Evolutionary conservation across 2,329 filamentous ascomycete species (phyloP), one percentile per base, ranked within the genome.

Genomic region (Metarhizium robertsii): DNA sequence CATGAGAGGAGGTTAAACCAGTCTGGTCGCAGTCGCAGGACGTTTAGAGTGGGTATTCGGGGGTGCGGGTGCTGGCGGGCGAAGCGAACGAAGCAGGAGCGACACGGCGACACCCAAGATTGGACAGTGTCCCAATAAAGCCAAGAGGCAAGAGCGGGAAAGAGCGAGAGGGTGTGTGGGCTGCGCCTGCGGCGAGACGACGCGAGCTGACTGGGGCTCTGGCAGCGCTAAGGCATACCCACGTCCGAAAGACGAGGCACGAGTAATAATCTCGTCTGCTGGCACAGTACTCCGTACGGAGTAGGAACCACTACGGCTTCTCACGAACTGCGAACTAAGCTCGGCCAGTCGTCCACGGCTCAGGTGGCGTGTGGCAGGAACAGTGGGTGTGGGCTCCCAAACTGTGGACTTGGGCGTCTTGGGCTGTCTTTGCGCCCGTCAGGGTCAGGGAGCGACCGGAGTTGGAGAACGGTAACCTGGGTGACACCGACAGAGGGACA

Each of bases 1-100:
- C 16, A 29, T 49, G 45, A 16, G 36, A 13, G 30, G 46, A 50
- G 45, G 46, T 49, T 25, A 48, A 10, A 50, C 48, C 8, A 50
- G 3, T 34, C 32, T 34, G 32, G 30, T 50, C 32, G 32, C 48
- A 49, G 49, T 43, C 34, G 32, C n/a, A 30, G 25, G 43, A 54
- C 43, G 53, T 54, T 50, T 11, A 49, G 47, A 55, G 55, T 57
- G 55, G 55, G 46, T 54, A 52, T 48, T n/a, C 42, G 38, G 42
- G 20, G 50, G 38, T 52, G 54, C 43, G 43, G 53, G 49, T 47
- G 49, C 25, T 51, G 48, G 48, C 13, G 34, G 47, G 18, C 32
- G 53, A 43, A 45, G 46, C 53, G 47, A 46, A 45, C 38, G 20
- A 53, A 34, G 50, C 51, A 34, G 48, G 30, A 50, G 48, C 48